Evolutionary conservation across 148 eudicot species (phyloP).

Genomic region (Mesembryanthemum crystallinum): DNA sequence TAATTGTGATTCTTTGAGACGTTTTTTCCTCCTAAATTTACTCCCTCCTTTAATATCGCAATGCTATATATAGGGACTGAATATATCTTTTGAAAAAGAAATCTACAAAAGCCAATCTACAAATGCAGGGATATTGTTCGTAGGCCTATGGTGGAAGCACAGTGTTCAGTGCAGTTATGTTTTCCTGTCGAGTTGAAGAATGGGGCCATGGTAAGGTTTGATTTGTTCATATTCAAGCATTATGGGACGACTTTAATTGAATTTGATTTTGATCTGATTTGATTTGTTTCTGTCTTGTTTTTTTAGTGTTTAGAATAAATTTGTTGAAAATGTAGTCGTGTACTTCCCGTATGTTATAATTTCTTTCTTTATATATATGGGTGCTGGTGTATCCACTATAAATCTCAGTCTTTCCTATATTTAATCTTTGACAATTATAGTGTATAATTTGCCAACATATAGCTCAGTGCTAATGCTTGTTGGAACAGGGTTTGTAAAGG

Average conservation of each 20-base stretch:
- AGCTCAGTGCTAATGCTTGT: neutral
- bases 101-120: neutral
- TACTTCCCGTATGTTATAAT: neutral
- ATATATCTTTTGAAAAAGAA: neutral
- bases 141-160: conserved; percentile 95
- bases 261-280: neutral
- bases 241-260: neutral
- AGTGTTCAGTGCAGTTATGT: conserved; percentile 85
- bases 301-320: neutral
- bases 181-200: conserved; percentile 82
- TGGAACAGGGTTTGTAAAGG: neutral
- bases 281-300: neutral
- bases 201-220: conserved; percentile 62
- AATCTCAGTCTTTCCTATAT: neutral
- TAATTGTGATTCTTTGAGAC: neutral
- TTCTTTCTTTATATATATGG: neutral
- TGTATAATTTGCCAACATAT: neutral
- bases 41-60: too few relatives aligned
- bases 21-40: too few relatives aligned
- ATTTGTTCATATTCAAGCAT: neutral
- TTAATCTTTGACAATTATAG: neutral
- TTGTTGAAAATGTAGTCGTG: too few relatives aligned
- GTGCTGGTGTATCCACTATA: neutral
- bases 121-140: conserved; percentile 76
- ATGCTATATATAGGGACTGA: too few relatives aligned